These are phyloP conservation scores for Skeletonema potamos DNA, from an alignment of 108 stramenopile species.

Conservation along the genomic window DNA sequence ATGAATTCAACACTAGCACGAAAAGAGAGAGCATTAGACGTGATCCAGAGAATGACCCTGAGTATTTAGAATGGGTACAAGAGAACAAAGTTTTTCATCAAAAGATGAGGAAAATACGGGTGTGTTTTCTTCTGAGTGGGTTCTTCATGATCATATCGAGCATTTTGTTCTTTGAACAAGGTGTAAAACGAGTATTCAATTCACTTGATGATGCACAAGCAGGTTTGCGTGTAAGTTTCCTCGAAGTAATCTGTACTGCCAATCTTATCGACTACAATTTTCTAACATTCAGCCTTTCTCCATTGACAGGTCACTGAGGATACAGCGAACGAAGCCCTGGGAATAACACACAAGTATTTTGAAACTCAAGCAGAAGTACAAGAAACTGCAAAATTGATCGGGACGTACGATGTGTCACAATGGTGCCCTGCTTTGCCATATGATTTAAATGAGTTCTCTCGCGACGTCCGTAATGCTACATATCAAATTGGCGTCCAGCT, in stretches of 20 bases:
- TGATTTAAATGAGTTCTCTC: slow-evolving; percentile 4
- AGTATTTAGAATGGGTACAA: slow-evolving; percentile 1
- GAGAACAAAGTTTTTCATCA: slow-evolving; percentile 17
- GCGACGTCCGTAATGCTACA: slow-evolving; percentile 12
- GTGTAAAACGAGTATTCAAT: slow-evolving; percentile 19
- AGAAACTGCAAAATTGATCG: slow-evolving; percentile 21
- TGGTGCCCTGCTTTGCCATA: slow-evolving; percentile 17
- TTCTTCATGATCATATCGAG: slow-evolving; percentile 23
- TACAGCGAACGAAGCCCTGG: background rate
- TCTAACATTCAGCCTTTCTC: background rate
- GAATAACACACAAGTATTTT: slow-evolving; percentile 11
- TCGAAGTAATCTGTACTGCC: background rate
- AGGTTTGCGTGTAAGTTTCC: slow-evolving; percentile 19
- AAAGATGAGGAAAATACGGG: slow-evolving; percentile 19
- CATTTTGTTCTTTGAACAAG: slow-evolving; percentile 28
- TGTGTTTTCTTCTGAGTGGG: slow-evolving; percentile 20
- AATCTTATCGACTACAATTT: background rate
- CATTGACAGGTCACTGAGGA: slow-evolving; percentile 6
- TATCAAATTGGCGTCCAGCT: slow-evolving; percentile 15
- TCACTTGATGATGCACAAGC: slow-evolving; percentile 29
- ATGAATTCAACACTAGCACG: background rate
- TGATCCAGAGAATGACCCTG: slow-evolving; percentile 7
- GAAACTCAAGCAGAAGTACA: slow-evolving; percentile 24
- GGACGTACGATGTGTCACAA: slow-evolving; percentile 12
- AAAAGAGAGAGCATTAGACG: background rate